A percentile compares a stretch with the other conserved stretches of the same genome.
These are phyloP conservation scores for Nemania bipapillata DNA, from an alignment of 2,329 filamentous ascomycete genomes.

Conservation along the genomic window DNA sequence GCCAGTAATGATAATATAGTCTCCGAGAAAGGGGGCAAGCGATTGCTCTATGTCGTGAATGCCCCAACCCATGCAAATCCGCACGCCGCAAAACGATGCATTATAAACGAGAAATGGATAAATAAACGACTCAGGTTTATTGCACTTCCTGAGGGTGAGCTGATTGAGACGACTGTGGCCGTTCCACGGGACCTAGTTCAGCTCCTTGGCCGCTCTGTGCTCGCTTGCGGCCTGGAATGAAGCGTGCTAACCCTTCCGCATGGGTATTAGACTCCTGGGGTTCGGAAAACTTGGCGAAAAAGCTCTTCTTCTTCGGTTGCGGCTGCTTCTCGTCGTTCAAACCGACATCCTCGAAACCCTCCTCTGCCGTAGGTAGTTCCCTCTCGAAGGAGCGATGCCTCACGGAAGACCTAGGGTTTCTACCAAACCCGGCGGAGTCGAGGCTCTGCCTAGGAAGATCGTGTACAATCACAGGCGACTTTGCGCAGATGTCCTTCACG, in stretches of 20 bases:
- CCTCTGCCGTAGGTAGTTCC: constrained; percentile 75
- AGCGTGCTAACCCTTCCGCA: constrained; percentile 49
- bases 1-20: constrained; percentile 27
- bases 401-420: constrained; percentile 70
- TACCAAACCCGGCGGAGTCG: constrained; percentile 75
- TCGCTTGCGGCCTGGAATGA: constrained; percentile 52
- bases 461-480: constrained; percentile 74
- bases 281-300: constrained; percentile 85
- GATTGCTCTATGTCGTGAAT: constrained; percentile 45
- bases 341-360: constrained; percentile 89
- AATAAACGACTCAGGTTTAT: constrained; percentile 32
- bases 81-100: constrained; percentile 44
- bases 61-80: constrained; percentile 38
- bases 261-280: constrained; percentile 48
- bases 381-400: constrained; percentile 67
- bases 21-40: constrained; percentile 40
- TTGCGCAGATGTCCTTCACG: constrained; percentile 81
- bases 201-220: constrained; percentile 52
- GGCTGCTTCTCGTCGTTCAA: constrained; percentile 77
- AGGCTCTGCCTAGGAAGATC: constrained; percentile 79
- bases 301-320: constrained; percentile 75
- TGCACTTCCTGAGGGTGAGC: constrained; percentile 46
- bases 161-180: constrained; percentile 48
- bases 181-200: constrained; percentile 49
- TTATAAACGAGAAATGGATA: constrained; percentile 29